Base-by-base conservation (phyloP, 139 green algal genomes). In the Chlorella sp. region DNA sequence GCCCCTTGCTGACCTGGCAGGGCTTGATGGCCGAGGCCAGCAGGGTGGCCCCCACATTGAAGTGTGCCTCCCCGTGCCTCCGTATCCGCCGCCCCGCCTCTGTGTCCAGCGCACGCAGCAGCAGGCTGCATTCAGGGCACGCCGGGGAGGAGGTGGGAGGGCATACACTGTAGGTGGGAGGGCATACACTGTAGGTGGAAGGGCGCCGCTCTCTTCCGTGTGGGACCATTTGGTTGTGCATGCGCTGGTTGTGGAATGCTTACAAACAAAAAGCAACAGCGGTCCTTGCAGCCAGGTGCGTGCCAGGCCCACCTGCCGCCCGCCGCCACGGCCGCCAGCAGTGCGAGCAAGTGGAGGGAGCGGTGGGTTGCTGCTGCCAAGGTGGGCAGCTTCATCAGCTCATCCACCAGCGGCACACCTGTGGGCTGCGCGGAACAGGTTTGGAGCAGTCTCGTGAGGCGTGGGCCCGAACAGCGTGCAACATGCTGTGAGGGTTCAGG, bases 381-480 rank as follows among this genome's bases (percentile, higher is more conserved):
- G 38, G 54, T 82, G 76, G 54, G 36, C 24, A 82, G 76, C 56
- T 82, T 82, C 54, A 73, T 65, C 24, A 82, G 56, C 56, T 82
- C 76, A 7, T 70, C 76, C 26, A 82, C 76, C 51, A 82, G 58
- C 22, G 76, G 76, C 36, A 82, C 76, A 20, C 76, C 76, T 0
- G 76, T 82, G 76, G 73, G 43, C 73, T 80, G 73, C 34, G 24
- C 11, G 28, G 3, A 24, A 38, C 36, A 38, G 11, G 9, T 3
- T 16, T 1, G 8, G 64, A 36, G 17, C 22, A 34, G 32, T 46
- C 30, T 46, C 30, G 43, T 14, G 67, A 32, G 32, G n/a, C n/a
- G n/a, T n/a, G n/a, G n/a, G n/a, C n/a, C n/a, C n/a, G n/a, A n/a
- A n/a, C n/a, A n/a, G n/a, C n/a, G n/a, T n/a, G n/a, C n/a, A n/a